Conservation (phyloP, 352 stramenopile genomes). For the Aphanomyces invadans region DNA sequence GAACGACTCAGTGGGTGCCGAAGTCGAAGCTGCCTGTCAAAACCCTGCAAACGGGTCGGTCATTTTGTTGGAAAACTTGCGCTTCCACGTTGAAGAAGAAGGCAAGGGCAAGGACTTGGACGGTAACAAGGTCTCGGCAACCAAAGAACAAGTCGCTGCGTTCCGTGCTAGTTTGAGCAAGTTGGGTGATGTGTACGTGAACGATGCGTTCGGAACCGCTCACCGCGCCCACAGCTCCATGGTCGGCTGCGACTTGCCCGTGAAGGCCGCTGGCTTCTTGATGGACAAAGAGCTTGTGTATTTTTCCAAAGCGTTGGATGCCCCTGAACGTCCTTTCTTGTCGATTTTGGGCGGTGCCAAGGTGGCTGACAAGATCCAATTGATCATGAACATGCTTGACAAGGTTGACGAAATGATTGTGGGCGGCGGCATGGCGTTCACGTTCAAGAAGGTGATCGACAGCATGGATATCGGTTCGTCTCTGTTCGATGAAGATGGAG, state of each 20-base stretch:
- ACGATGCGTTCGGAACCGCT: constrained; percentile 99
- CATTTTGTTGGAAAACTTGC: constrained; percentile 98
- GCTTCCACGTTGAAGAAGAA: constrained; percentile 97
- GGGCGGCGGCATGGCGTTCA: constrained; percentile 99
- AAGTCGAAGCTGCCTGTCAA: constrained; percentile 73
- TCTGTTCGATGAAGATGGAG: constrained; percentile 85
- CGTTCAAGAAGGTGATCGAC: constrained; percentile 99
- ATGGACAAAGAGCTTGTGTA: constrained; percentile 99
- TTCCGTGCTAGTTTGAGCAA: constrained; percentile 90
- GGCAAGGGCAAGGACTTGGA: constrained; percentile 76
- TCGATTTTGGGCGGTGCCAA: constrained; percentile 99
- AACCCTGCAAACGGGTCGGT: constrained; percentile 72
- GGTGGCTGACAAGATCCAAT: constrained; percentile 98
- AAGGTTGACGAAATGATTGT: constrained; percentile 99
- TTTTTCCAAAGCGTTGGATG: constrained; percentile 97
- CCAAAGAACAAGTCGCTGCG: constrained; percentile 90
- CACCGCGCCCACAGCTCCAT: constrained; percentile 98
- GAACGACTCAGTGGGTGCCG: constrained; percentile 92
- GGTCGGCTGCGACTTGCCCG: constrained; percentile 89
- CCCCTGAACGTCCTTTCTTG: constrained; percentile 93
- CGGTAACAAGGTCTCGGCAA: constrained; percentile 77
- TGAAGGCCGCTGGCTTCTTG: constrained; percentile 92
- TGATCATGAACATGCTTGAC: constrained; percentile 99
- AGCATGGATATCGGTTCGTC: constrained; percentile 93
- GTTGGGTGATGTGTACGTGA: constrained; percentile 96